Evolutionary conservation across 169 alveolate species (phyloP).

Genomic region (Blepharisma undulans): DNA sequence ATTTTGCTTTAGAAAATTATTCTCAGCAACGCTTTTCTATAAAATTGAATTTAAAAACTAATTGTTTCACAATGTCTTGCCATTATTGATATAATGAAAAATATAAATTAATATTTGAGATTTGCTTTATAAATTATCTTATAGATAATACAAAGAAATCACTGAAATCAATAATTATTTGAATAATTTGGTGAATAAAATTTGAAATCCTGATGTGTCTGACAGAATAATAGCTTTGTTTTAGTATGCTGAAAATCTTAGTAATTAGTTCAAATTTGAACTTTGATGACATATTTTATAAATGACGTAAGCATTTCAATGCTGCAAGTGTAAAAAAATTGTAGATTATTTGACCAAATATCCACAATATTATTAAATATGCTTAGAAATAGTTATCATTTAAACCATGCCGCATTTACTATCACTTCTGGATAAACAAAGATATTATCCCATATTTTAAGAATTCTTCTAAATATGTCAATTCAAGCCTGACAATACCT

Average conservation of each 20-base stretch:
- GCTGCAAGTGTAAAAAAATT: no score
- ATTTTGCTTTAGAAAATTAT: no score
- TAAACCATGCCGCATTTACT: background rate
- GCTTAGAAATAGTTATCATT: background rate
- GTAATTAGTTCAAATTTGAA: background rate
- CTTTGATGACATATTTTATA: background rate
- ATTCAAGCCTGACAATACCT: background rate
- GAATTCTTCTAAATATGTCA: background rate
- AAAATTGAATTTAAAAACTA: no score
- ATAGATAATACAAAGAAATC: no score
- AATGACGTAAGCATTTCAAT: background rate
- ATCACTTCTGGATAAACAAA: background rate
- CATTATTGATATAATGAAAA: no score
- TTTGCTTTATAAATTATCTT: no score
- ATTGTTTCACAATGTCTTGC: no score
- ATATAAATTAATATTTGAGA: no score
- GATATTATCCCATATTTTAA: background rate
- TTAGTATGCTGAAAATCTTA: background rate
- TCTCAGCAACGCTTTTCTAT: no score
- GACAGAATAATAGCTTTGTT: background rate
- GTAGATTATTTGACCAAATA: background rate
- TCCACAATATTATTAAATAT: background rate
- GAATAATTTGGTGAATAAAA: no score
- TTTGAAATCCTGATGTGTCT: no score
- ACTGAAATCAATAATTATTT: no score